phyloP scores from a whole-genome alignment of 1,284 basidiomycete species.

The Naganishia albida region DNA sequence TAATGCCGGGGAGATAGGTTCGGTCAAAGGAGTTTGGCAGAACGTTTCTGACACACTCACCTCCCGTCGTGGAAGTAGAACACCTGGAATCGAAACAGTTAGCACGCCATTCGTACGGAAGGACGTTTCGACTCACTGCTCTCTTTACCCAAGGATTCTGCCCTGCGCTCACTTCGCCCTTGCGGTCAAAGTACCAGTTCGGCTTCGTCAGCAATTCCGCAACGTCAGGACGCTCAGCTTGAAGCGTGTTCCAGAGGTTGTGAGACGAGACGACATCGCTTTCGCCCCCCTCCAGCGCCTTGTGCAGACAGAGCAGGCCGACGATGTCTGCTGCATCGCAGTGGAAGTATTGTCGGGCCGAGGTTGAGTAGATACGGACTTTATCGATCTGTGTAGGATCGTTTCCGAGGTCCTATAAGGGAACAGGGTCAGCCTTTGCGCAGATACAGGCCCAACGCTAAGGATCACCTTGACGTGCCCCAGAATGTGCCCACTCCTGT shows the following conservation, averaged over 20 bases:
- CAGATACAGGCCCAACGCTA: no score
- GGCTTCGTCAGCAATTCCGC: conserved; percentile 50
- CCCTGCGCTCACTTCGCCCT: conserved; percentile 53
- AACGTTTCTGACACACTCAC: conserved; percentile 25
- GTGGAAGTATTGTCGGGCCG: conserved; percentile 56
- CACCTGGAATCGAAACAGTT: conserved; percentile 19
- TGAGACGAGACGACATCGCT: conserved; percentile 55
- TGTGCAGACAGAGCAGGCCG: conserved; percentile 55
- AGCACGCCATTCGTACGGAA: neutral
- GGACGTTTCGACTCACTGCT: conserved; percentile 26
- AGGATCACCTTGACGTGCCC: conserved; percentile 54
- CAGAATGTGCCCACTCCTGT: conserved; percentile 54
- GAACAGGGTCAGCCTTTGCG: neutral
- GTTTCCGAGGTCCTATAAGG: conserved; percentile 47
- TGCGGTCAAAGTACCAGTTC: conserved; percentile 52
- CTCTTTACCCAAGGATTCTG: conserved; percentile 44
- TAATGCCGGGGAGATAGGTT: neutral
- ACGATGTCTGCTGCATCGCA: conserved; percentile 49
- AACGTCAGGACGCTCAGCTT: conserved; percentile 54
- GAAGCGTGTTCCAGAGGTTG: conserved; percentile 55
- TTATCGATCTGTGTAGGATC: conserved; percentile 56
- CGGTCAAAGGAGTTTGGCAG: neutral
- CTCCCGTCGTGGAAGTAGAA: conserved; percentile 37
- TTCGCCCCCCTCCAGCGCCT: conserved; percentile 55
- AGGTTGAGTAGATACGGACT: conserved; percentile 55